These are phyloP conservation scores for Flaveria ramosissima DNA, from an alignment of 129 eudicot genomes.

Conservation along the genomic window DNA sequence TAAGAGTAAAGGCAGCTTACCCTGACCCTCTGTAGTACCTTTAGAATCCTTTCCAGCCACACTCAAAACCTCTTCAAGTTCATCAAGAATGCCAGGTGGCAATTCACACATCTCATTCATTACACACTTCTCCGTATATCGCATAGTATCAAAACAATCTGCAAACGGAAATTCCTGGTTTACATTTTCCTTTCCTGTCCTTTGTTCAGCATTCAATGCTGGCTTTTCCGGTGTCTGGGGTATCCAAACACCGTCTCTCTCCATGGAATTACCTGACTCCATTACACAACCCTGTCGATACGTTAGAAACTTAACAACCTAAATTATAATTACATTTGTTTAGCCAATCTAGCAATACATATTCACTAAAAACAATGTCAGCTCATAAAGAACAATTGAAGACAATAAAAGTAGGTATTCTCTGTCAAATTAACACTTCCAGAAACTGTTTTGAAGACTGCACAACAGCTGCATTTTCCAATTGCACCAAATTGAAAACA, in stretches of 20 bases:
- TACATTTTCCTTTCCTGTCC: constrained; percentile 15
- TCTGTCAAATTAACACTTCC: background rate
- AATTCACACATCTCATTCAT: constrained; percentile 11
- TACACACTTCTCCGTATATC: constrained; percentile 1
- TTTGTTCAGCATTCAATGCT: constrained; percentile 21
- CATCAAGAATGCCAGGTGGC: constrained; percentile 17
- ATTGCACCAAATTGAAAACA: background rate
- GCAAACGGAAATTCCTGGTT: constrained; percentile 17
- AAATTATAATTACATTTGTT: background rate
- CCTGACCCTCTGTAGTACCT: constrained; percentile 3
- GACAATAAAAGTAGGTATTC: background rate
- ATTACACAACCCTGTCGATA: constrained; percentile 26
- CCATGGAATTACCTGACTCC: constrained; percentile 40
- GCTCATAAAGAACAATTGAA: background rate
- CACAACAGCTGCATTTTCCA: background rate
- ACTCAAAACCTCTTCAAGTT: constrained; percentile 16
- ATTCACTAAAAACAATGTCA: background rate
- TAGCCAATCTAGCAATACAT: background rate
- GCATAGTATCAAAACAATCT: constrained; percentile 1
- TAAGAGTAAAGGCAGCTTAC: constrained; percentile 26
- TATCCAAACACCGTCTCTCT: constrained; percentile 30
- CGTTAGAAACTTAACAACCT: background rate
- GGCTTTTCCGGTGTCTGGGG: constrained; percentile 46
- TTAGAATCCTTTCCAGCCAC: constrained; percentile 19
- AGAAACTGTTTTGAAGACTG: background rate